Percentiles rank a stretch among this genome's conserved stretches.
Evolutionary conservation across 768 basidiomycete species (phyloP).

Genomic region (Trametes elegans): DNA sequence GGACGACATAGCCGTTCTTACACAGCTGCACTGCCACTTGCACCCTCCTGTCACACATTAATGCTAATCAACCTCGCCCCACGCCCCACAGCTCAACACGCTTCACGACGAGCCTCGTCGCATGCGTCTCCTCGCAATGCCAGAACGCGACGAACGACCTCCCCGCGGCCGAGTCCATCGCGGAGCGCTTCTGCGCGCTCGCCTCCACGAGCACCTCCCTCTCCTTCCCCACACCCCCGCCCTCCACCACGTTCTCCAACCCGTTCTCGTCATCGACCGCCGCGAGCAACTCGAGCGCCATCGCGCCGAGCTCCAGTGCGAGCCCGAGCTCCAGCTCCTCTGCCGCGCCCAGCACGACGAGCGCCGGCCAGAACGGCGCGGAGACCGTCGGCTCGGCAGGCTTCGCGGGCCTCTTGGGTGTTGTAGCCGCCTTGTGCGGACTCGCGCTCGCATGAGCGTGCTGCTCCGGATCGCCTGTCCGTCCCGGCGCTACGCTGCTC

Average conservation of each 20-base stretch:
- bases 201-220: slow-evolving; percentile 36
- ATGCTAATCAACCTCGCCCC: neutral
- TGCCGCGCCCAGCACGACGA: neutral
- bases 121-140: slow-evolving; percentile 39
- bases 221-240: slow-evolving; percentile 34
- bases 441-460: neutral
- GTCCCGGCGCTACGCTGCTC: neutral
- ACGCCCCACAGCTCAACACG: slow-evolving; percentile 18
- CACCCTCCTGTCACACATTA: neutral
- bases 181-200: slow-evolving; percentile 47
- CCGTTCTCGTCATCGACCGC: slow-evolving; percentile 15
- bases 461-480: neutral
- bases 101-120: slow-evolving; percentile 38
- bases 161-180: slow-evolving; percentile 40
- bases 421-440: neutral
- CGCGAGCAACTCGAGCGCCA: neutral
- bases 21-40: too few species aligned
- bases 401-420: neutral
- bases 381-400: neutral
- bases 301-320: too few species aligned
- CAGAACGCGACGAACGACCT: slow-evolving; percentile 38
- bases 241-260: slow-evolving; percentile 13
- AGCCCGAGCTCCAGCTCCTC: too few species aligned
- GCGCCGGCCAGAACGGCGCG: neutral
- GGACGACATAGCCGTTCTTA: neutral